Evolutionary conservation across 306 rosid genomes (phyloP).

Genomic region (Gastrolobium villosum): DNA sequence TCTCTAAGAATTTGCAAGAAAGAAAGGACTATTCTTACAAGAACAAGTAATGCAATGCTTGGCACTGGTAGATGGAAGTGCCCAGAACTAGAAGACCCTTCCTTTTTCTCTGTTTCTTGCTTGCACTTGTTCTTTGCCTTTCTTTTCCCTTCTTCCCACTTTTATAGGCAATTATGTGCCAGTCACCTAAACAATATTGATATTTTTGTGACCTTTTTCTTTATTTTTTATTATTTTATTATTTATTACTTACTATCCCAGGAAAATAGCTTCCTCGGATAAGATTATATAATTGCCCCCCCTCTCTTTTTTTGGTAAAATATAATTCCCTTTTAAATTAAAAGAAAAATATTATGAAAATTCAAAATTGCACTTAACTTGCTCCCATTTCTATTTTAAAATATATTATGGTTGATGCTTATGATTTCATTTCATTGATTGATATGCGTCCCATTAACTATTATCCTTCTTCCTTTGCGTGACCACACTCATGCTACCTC

Average conservation of each 20-base stretch:
- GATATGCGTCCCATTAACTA: slow-evolving; percentile 20
- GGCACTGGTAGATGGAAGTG: slow-evolving; percentile 7
- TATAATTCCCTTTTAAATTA: neutral
- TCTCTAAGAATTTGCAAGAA: neutral
- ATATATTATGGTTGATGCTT: neutral
- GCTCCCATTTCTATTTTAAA: neutral
- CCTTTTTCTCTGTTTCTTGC: neutral
- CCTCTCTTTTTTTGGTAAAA: too few relatives aligned
- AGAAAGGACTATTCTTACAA: neutral
- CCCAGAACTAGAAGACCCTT: neutral
- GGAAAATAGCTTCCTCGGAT: neutral
- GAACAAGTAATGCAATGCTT: slow-evolving; percentile 25
- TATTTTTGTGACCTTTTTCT: neutral
- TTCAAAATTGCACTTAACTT: neutral
- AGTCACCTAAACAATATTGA: neutral
- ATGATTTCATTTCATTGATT: neutral
- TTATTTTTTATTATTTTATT: neutral
- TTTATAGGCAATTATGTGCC: slow-evolving; percentile 48
- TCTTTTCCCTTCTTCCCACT: neutral
- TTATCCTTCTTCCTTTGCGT: neutral
- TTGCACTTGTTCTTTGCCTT: neutral
- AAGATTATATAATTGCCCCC: neutral
- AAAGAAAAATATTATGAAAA: neutral
- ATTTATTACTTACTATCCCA: neutral
- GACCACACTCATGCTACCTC: slow-evolving; percentile 31